A percentile compares a stretch with the other conserved stretches of the same genome.
These are phyloP conservation scores for Trichoderma brevicompactum DNA, from an alignment of 2,329 filamentous ascomycete genomes.

Conservation along the genomic window DNA sequence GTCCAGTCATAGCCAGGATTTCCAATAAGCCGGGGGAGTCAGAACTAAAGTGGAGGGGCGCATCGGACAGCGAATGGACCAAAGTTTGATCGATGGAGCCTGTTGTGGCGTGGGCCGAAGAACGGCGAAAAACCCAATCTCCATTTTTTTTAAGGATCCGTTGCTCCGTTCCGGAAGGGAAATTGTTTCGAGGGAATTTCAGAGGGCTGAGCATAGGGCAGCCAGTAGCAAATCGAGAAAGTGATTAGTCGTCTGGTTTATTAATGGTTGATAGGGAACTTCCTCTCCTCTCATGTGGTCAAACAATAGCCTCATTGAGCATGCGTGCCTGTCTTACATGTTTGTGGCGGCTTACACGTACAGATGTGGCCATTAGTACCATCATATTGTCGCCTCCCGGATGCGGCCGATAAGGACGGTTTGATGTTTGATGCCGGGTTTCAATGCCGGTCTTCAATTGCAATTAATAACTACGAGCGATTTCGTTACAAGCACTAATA, in stretches of 20 bases:
- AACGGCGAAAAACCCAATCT: slow-evolving; percentile 1
- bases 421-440: background rate
- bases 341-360: background rate
- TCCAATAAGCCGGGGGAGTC: slow-evolving; percentile 1
- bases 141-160: background rate
- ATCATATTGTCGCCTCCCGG: background rate
- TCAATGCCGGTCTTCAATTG: background rate
- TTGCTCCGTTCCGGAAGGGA: background rate
- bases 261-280: no score
- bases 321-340: background rate
- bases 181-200: background rate
- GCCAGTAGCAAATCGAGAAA: background rate
- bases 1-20: slow-evolving; percentile 5
- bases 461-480: background rate
- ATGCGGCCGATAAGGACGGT: background rate
- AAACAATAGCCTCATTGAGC: no score
- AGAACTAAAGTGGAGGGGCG: slow-evolving; percentile 12
- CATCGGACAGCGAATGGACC: slow-evolving; percentile 5
- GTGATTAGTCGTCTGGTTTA: background rate
- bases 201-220: background rate
- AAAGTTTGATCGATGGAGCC: slow-evolving; percentile 2
- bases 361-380: background rate
- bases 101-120: slow-evolving; percentile 17
- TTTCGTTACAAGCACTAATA: background rate
- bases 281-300: no score